A percentile compares a stretch with the other conserved stretches of the same genome.
Evolutionary conservation across 2,329 filamentous ascomycete species (phyloP).

Genomic region (Hymenoscyphus scutula): DNA sequence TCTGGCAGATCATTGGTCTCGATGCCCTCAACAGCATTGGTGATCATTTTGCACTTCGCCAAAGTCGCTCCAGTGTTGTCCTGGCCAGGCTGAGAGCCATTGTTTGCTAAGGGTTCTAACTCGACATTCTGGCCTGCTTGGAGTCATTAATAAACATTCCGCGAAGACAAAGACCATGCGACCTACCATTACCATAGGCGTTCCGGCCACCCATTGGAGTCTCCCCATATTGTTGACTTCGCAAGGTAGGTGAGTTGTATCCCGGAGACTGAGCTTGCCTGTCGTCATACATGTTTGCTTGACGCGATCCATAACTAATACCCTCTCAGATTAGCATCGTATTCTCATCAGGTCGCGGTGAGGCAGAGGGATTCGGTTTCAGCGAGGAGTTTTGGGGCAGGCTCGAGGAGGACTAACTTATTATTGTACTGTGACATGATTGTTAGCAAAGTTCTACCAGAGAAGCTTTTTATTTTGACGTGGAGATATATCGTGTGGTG

Average conservation of each 20-base stretch:
- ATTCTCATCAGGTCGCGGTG: background rate
- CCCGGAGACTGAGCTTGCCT: too few species aligned
- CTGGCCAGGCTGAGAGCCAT: slow-evolving; percentile 47
- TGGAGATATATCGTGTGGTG: too few species aligned
- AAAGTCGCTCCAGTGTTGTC: slow-evolving; percentile 73
- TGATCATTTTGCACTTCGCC: slow-evolving; percentile 80
- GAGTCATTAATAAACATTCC: too few species aligned
- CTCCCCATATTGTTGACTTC: too few species aligned
- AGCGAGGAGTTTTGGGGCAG: background rate
- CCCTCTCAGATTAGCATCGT: too few species aligned
- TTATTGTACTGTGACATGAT: slow-evolving; percentile 34
- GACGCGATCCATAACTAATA: too few species aligned
- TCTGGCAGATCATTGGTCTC: slow-evolving; percentile 65
- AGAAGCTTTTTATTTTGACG: slow-evolving; percentile 18
- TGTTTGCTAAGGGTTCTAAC: slow-evolving; percentile 57
- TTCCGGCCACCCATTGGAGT: slow-evolving; percentile 38
- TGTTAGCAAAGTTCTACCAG: slow-evolving; percentile 32
- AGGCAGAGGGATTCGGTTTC: background rate
- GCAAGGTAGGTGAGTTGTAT: too few species aligned
- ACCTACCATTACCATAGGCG: too few species aligned
- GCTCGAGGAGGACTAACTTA: slow-evolving; percentile 28
- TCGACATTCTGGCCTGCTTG: slow-evolving; percentile 51
- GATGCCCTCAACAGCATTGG: slow-evolving; percentile 72
- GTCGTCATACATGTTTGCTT: too few species aligned
- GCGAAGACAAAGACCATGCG: too few species aligned